Evolutionary conservation across 208 protist genomes (phyloP).

Genomic region (Crithidia fasciculata): DNA sequence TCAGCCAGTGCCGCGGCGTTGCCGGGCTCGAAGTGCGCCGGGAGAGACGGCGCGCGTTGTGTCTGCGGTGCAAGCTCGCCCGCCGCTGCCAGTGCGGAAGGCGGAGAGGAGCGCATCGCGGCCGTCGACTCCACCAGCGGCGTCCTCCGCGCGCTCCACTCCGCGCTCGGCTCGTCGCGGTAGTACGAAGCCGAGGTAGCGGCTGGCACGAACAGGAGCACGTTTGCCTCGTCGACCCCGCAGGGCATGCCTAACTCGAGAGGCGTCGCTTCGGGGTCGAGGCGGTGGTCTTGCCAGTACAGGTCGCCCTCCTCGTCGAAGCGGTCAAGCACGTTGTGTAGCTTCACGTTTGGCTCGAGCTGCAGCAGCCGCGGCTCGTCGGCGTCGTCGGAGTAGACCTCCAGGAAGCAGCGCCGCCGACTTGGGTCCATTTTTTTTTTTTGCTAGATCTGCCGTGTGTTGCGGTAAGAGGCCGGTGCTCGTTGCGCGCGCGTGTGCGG

Average conservation of each 20-base stretch:
- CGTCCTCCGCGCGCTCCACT: not conserved
- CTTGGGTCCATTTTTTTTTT: constrained; percentile 19
- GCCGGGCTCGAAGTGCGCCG: constrained; percentile 8
- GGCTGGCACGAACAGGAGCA: constrained; percentile 35
- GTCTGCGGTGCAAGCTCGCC: not conserved
- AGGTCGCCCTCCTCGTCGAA: constrained; percentile 32
- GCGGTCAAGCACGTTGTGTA: constrained; percentile 52
- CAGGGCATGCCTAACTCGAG: constrained; percentile 39
- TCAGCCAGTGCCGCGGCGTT: too few species aligned
- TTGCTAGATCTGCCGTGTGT: too few species aligned
- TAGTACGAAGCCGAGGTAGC: not conserved
- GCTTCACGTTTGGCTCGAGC: constrained; percentile 44
- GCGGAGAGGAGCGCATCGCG: constrained; percentile 2
- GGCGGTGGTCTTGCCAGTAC: constrained; percentile 36
- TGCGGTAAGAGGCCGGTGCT: too few species aligned
- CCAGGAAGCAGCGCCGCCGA: constrained; percentile 40
- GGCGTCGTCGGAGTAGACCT: constrained; percentile 27
- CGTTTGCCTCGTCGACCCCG: constrained; percentile 40
- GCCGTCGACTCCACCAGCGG: constrained; percentile 16
- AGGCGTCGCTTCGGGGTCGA: constrained; percentile 38
- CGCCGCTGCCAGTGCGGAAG: not conserved
- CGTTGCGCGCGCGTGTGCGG: too few species aligned
- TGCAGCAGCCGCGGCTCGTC: constrained; percentile 51
- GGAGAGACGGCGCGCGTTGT: constrained; percentile 17
- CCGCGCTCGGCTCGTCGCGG: constrained; percentile 2